Base-by-base conservation (phyloP, 192 early-diverging fungal species). In the Thamnidium elegans region DNA sequence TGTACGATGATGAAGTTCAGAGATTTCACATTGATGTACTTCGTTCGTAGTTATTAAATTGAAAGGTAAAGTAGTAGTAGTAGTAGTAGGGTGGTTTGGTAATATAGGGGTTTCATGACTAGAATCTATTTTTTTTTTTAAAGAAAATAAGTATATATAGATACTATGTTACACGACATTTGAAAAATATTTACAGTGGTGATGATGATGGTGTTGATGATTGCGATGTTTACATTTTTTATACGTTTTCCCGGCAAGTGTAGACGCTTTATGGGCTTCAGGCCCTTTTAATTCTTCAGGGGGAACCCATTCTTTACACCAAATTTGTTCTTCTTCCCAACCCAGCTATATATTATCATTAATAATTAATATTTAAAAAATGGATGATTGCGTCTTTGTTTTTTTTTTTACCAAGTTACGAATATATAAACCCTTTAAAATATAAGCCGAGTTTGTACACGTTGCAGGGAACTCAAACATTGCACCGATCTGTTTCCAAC, bases 391-490 rank as follows among this genome's bases (percentile, higher is more conserved):
- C n/a, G n/a, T n/a, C n/a, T 48, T 48, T 19, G 4, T 5, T 17
- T 13, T 17, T 48, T 13, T 48, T 17, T 5, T 64, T 53, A 64
- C 63, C 47, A 92, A 68, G 46, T 84, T 86, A 58, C 77, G 74
- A 43, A 84, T 81, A 62, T 92, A 92, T 0, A 90, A 73, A 30
- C 85, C 78, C 76, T 91, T 90, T 60, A 91, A 77, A 32, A 90
- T 84, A 66, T 85, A 91, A 14, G 89, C 90, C 47, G 83, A 84
- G 74, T 92, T 92, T 21, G 90, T 92, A 72, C 90, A 92, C 7
- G 90, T 92, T 36, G 79, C 64, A 5, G 90, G 90, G 42, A 92
- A 86, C 47, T 91, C 82, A 69, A 92, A 92, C 0, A 82, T 82
- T 19, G 79, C 63, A 9, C 79, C 76, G 31, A 92, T 81, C 43